phyloP scores from a whole-genome alignment of 768 basidiomycete genomes.

The Kwoniella sp. region DNA sequence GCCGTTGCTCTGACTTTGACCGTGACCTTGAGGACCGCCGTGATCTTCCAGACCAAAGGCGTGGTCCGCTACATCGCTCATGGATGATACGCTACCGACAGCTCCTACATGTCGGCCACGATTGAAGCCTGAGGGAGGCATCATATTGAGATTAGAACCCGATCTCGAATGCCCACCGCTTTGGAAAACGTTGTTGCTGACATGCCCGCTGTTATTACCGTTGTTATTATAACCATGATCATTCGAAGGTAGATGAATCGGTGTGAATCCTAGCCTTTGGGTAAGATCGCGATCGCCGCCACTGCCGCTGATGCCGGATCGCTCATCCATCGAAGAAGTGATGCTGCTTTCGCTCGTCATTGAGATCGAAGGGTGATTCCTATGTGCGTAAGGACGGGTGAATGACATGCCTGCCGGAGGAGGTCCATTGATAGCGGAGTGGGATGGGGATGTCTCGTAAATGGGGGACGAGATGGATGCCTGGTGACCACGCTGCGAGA shows the following conservation, averaged over 20 bases:
- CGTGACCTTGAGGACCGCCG: background rate
- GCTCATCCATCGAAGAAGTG: slow-evolving; percentile 25
- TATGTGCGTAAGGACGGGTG: slow-evolving; percentile 2
- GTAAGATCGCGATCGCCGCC: slow-evolving; percentile 13
- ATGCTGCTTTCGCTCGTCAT: slow-evolving; percentile 21
- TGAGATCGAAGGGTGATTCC: slow-evolving; percentile 13
- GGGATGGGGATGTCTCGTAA: slow-evolving; percentile 29
- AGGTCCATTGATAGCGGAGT: slow-evolving; percentile 5
- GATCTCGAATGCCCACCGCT: background rate
- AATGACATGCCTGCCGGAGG: background rate
- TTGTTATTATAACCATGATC: background rate
- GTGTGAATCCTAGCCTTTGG: slow-evolving; percentile 15
- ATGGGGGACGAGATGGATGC: slow-evolving; percentile 43
- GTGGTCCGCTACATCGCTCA: slow-evolving; percentile 14
- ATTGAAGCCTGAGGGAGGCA: background rate
- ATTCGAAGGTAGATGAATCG: slow-evolving; percentile 9
- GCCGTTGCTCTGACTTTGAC: background rate
- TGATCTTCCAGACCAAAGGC: slow-evolving; percentile 23
- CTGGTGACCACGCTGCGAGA: slow-evolving; percentile 37
- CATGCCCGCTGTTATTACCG: background rate
- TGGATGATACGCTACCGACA: slow-evolving; percentile 12
- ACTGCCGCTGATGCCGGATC: background rate
- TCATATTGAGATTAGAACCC: background rate
- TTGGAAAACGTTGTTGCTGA: background rate
- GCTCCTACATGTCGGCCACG: background rate